phyloP scores from a whole-genome alignment of 352 stramenopile species.

The Globisporangium middletonii region DNA sequence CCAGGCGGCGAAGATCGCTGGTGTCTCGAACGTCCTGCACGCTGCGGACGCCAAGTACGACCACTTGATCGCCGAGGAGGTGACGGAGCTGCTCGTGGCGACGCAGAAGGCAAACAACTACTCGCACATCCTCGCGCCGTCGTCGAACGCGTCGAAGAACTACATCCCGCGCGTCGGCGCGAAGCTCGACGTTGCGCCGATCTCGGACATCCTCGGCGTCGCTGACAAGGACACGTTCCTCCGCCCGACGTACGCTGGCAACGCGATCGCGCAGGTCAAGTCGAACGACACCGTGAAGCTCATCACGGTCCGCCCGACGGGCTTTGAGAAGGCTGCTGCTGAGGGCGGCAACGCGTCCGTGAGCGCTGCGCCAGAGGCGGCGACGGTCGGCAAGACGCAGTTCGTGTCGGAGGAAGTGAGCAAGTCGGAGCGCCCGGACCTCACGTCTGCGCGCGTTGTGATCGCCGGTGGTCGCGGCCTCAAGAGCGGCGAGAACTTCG shows the following conservation, averaged over 20 bases:
- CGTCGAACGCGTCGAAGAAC: constrained; percentile 96
- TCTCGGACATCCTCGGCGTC: constrained; percentile 95
- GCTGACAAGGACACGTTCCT: constrained; percentile 94
- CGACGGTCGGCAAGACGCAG: constrained; percentile 61
- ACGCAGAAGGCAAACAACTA: constrained; percentile 62
- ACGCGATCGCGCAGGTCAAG: constrained; percentile 87
- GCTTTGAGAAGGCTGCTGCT: constrained; percentile 94
- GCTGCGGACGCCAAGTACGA: constrained; percentile 85
- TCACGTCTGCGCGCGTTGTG: constrained; percentile 92
- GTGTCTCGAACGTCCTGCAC: constrained; percentile 80
- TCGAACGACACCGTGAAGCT: constrained; percentile 91
- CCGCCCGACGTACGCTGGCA: constrained; percentile 80
- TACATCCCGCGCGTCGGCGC: constrained; percentile 94
- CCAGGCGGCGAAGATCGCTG: constrained; percentile 68
- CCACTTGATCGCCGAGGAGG: constrained; percentile 83
- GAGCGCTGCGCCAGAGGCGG: constrained; percentile 47
- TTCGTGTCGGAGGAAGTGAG: constrained; percentile 94
- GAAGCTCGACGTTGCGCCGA: constrained; percentile 91
- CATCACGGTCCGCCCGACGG: constrained; percentile 94
- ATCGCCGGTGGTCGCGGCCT: constrained; percentile 95
- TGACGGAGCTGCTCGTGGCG: constrained; percentile 72
- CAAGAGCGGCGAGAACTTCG: constrained; percentile 98
- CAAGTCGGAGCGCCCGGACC: constrained; percentile 94
- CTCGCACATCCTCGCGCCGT: constrained; percentile 92
- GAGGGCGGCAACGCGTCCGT: constrained; percentile 74